Evolutionary conservation across 345 rosid genomes (phyloP).

Genomic region (Pistacia atlantica): DNA sequence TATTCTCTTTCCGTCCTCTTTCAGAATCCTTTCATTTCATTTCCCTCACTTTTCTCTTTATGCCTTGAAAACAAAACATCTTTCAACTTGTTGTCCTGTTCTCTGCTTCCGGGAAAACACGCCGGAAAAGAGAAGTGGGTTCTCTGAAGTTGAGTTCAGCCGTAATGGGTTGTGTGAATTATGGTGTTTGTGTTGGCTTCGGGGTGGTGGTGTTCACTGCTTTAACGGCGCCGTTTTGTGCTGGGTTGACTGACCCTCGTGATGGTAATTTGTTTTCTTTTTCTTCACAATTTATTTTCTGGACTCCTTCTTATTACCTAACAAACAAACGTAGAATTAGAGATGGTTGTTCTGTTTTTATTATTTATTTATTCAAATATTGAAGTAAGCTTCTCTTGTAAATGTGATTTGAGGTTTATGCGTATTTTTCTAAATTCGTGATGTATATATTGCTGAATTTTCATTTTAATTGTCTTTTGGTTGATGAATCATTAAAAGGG

Average conservation of each 20-base stretch:
- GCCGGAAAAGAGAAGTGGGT: background rate
- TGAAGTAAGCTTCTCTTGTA: background rate
- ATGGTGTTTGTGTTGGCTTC: conserved; percentile 35
- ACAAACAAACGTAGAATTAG: background rate
- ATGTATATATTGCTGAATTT: background rate
- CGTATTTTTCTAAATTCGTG: background rate
- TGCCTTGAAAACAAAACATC: background rate
- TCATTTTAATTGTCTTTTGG: background rate
- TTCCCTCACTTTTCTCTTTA: background rate
- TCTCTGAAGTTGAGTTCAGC: background rate
- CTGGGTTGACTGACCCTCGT: conserved; percentile 55
- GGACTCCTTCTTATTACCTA: no score
- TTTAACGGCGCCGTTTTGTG: conserved; percentile 42
- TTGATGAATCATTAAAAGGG: background rate
- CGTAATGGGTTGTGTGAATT: conserved; percentile 45
- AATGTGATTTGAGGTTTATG: background rate
- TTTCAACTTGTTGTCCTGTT: background rate
- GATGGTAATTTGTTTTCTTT: conserved; percentile 49
- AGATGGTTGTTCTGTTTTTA: background rate
- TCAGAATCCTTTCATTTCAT: no score
- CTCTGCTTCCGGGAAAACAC: background rate
- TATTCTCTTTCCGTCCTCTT: no score
- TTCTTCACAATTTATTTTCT: background rate
- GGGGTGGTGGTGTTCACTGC: conserved; percentile 27
- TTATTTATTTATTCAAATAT: background rate